Evolutionary conservation across 106 monocot species (phyloP).

Genomic region (Platanthera guangdongensis): DNA sequence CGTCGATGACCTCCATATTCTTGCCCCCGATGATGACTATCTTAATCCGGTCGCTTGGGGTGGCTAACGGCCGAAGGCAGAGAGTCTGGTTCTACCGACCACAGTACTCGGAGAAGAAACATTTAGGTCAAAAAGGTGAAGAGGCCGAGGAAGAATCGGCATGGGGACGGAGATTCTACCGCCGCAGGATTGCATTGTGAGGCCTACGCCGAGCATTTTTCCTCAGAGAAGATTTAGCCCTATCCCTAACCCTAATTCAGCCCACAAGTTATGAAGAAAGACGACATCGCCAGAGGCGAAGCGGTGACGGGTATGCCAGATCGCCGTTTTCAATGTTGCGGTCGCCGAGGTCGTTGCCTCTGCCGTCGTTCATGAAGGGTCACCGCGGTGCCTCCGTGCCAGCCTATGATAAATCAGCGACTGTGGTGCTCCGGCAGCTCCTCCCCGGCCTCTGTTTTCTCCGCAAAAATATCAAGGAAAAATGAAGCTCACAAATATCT

Average conservation of each 20-base stretch:
- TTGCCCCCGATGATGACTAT: no score
- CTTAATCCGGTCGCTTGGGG: no score
- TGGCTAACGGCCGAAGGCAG: no score
- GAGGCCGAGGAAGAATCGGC: background rate
- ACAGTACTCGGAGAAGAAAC: no score
- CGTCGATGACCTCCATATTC: no score
- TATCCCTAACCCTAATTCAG: background rate
- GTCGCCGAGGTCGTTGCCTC: constrained; percentile 9
- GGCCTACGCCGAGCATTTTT: background rate
- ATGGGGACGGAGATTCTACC: constrained; percentile 17
- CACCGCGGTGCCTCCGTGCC: background rate
- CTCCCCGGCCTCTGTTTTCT: no score
- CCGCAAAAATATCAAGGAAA: no score
- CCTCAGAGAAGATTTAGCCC: no score
- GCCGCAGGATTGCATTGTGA: no score
- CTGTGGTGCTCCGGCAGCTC: constrained; percentile 1
- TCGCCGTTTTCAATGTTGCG: constrained; percentile 11
- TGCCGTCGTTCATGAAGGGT: constrained; percentile 6
- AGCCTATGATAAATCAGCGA: background rate
- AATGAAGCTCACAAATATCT: no score
- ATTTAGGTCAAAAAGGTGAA: no score
- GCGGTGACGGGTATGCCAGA: constrained; percentile 1
- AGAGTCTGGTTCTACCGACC: no score
- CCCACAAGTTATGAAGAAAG: background rate
- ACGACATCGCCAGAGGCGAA: background rate